These are phyloP conservation scores for Brettanomyces naardenensis DNA, from an alignment of 805 yeast species.

Conservation along the genomic window DNA sequence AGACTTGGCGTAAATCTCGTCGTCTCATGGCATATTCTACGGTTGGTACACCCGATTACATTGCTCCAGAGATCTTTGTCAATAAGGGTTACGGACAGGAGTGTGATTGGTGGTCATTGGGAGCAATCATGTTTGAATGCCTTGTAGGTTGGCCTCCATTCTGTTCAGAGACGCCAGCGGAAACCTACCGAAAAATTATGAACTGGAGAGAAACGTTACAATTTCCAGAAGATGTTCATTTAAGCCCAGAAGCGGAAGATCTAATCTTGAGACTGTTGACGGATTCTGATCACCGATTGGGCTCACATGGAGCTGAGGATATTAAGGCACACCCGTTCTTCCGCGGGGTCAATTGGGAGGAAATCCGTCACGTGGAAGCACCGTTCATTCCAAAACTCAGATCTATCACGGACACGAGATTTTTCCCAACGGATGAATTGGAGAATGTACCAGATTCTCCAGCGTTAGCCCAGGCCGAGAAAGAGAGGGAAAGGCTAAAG, in stretches of 20 bases:
- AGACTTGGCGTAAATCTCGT: conserved; percentile 91
- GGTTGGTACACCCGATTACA: conserved; percentile 94
- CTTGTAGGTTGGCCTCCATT: conserved; percentile 96
- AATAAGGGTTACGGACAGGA: conserved; percentile 95
- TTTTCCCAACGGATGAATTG: conserved; percentile 96
- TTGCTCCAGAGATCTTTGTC: conserved; percentile 89
- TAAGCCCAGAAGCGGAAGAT: conserved; percentile 84
- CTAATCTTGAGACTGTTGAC: conserved; percentile 71
- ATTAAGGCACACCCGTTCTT: conserved; percentile 87
- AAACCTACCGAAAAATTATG: conserved; percentile 83
- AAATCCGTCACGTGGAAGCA: conserved; percentile 80
- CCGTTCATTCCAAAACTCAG: conserved; percentile 90
- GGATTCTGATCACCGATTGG: conserved; percentile 71
- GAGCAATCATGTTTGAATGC: conserved; percentile 96
- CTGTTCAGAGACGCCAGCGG: conserved; percentile 91
- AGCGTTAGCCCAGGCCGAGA: conserved; percentile 57
- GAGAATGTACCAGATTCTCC: conserved; percentile 94
- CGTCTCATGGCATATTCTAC: conserved; percentile 93
- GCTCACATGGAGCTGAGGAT: conserved; percentile 84
- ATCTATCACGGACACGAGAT: conserved; percentile 90
- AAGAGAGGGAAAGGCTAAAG: conserved; percentile 48
- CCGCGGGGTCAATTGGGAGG: conserved; percentile 93
- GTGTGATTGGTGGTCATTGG: conserved; percentile 97
- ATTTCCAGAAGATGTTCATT: conserved; percentile 87
- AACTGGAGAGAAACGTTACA: conserved; percentile 85